These are phyloP conservation scores for Ustilago cynodontis DNA, from an alignment of 1,284 basidiomycete genomes.

Conservation along the genomic window DNA sequence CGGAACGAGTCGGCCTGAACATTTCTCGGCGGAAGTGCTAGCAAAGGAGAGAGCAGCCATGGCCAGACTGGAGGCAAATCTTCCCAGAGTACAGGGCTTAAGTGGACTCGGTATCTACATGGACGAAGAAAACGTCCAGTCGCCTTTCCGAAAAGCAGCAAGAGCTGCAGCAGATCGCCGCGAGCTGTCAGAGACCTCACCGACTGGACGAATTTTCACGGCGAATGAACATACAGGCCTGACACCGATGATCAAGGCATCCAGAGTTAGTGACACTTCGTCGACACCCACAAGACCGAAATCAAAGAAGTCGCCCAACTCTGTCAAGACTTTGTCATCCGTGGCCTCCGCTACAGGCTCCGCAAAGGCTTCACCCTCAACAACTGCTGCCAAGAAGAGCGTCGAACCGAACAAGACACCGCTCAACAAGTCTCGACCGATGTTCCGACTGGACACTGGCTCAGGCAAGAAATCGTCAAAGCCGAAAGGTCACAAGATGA, in stretches of 20 bases:
- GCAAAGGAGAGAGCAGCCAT: slow-evolving; percentile 22
- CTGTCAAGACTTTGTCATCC: slow-evolving; percentile 10
- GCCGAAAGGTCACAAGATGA: slow-evolving; percentile 49
- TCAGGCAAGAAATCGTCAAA: slow-evolving; percentile 37
- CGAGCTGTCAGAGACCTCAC: slow-evolving; percentile 2
- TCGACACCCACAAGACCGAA: slow-evolving; percentile 35
- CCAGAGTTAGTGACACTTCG: slow-evolving; percentile 21
- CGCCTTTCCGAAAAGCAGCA: slow-evolving; percentile 23
- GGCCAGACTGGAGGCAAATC: slow-evolving; percentile 13
- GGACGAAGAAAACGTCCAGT: slow-evolving; percentile 31
- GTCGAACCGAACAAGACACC: slow-evolving; percentile 31
- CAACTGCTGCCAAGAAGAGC: slow-evolving; percentile 24
- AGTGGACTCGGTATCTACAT: slow-evolving; percentile 41
- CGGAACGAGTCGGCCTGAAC: neutral
- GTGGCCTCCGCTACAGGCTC: neutral
- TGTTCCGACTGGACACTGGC: slow-evolving; percentile 50
- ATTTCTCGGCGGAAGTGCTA: slow-evolving; percentile 2
- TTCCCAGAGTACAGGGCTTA: slow-evolving; percentile 29
- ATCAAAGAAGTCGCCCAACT: slow-evolving; percentile 16
- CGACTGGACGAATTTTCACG: neutral
- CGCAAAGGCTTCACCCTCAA: slow-evolving; percentile 7
- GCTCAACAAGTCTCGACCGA: slow-evolving; percentile 41
- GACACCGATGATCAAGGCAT: slow-evolving; percentile 46
- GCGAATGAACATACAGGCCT: slow-evolving; percentile 28
- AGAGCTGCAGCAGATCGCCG: neutral